A percentile compares a stretch with the other conserved stretches of the same genome.
These are phyloP conservation scores for Plantago lanceolata DNA, from an alignment of 305 asterid genomes.

Conservation along the genomic window DNA sequence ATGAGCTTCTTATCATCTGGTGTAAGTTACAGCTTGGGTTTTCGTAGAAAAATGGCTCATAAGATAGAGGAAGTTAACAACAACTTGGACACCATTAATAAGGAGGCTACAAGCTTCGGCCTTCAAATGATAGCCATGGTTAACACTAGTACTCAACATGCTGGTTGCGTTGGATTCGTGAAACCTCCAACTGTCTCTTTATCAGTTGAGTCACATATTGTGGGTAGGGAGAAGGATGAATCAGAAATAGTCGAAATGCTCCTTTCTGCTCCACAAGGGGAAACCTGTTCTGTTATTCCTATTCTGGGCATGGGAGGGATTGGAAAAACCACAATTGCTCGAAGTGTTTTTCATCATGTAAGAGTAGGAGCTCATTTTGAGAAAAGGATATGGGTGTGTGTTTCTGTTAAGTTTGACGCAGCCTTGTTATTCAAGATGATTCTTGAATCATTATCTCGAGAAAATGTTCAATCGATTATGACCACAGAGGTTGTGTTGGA, in stretches of 20 bases:
- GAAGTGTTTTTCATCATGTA: not conserved
- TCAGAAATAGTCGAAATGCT: not conserved
- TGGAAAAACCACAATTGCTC: not conserved
- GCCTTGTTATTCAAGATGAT: not conserved
- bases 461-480: not conserved
- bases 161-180: too few species aligned
- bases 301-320: not conserved
- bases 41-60: not conserved
- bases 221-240: not conserved
- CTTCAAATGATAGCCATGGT: not conserved
- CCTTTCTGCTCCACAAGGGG: not conserved
- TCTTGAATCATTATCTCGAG: not conserved
- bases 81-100: not conserved
- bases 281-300: not conserved
- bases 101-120: not conserved
- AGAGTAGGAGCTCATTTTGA: not conserved
- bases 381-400: not conserved
- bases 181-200: not conserved
- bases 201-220: not conserved
- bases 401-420: not conserved
- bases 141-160: too few species aligned
- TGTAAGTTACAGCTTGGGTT: not conserved
- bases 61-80: not conserved
- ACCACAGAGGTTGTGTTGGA: not conserved
- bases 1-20: not conserved